These are phyloP conservation scores for Neopestalotiopsis clavispora DNA, from an alignment of 2,329 filamentous ascomycete species.

Conservation along the genomic window DNA sequence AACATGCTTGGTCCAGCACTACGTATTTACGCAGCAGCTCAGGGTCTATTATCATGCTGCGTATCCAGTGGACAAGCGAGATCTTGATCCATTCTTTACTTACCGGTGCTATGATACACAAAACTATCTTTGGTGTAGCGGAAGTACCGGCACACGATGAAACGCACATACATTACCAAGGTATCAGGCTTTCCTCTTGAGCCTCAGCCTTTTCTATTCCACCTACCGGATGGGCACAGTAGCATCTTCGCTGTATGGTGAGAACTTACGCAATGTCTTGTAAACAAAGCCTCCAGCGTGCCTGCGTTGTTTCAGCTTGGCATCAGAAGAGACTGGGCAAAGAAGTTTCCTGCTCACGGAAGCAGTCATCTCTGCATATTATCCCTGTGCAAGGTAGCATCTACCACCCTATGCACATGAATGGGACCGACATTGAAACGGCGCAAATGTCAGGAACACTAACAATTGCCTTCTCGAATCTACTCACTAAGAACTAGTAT, in stretches of 20 bases:
- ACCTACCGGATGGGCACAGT: not conserved
- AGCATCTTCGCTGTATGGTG: not conserved
- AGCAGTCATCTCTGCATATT: slow-evolving; percentile 8
- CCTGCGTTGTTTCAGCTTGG: slow-evolving; percentile 15
- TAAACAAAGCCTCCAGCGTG: not conserved
- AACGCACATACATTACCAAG: not conserved
- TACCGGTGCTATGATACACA: no score
- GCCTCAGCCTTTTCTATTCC: not conserved
- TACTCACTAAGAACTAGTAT: not conserved
- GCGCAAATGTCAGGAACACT: not conserved
- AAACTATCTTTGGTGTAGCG: not conserved
- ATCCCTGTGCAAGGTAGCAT: slow-evolving; percentile 12
- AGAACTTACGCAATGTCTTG: not conserved
- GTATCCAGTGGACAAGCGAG: no score
- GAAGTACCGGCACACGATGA: not conserved
- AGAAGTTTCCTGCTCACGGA: not conserved
- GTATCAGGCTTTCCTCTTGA: not conserved
- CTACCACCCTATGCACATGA: slow-evolving; percentile 4
- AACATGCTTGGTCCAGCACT: no score
- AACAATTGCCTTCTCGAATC: not conserved
- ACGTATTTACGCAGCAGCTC: no score
- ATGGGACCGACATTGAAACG: slow-evolving; percentile 8
- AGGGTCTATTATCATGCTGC: no score
- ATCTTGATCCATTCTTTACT: no score
- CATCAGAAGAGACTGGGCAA: slow-evolving; percentile 8